Evolutionary conservation across 2,329 filamentous ascomycete species (phyloP), one percentile per base, ranked within the genome.

Genomic region (Aureobasidium zeae): DNA sequence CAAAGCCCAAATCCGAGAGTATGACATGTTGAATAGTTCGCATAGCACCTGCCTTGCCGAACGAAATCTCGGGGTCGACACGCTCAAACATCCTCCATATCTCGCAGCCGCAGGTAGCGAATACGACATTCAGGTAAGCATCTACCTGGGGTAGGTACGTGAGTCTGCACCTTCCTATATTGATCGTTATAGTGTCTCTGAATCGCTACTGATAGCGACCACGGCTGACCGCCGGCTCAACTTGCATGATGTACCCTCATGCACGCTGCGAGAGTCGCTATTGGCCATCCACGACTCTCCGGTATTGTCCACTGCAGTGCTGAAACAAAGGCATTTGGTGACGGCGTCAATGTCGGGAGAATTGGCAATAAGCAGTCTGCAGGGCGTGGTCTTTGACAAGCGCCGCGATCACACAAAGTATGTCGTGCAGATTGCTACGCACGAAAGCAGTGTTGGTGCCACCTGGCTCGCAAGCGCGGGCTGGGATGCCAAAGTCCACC

Each of bases 331-430:
- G 3, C 67, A 68, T 51, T 50, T 76, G 11, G 55, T 78, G n/a
- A 63, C 70, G 38, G 68, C 70, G 13, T 73, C 69, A 32, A 79
- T 79, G 76, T 77, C 75, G 8, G 76, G 76, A 4, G 69, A 72
- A 43, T 52, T 79, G 4, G 54, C 69, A 21, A 57, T 78, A 2
- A 71, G 70, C 48, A 57, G 69, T 47, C 58, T 62, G 11, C 49
- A 51, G 19, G 61, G 64, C 12, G 52, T 58, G 17, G 51, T 69
- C 1, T 46, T 74, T 12, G 67, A 70, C 20, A 63, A 63, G 46
- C 64, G 75, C 33, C 70, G 67, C 45, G 75, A 79, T 49, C 76
- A 80, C 51, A 55, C 60, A 16, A 80, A 79, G 52, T 80, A 77
- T 55, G 64, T 71, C 6, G 72, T 79, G 43, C 72, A 73, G 49